Base-by-base conservation (phyloP, 805 yeast species). In the Candida suzukii region DNA sequence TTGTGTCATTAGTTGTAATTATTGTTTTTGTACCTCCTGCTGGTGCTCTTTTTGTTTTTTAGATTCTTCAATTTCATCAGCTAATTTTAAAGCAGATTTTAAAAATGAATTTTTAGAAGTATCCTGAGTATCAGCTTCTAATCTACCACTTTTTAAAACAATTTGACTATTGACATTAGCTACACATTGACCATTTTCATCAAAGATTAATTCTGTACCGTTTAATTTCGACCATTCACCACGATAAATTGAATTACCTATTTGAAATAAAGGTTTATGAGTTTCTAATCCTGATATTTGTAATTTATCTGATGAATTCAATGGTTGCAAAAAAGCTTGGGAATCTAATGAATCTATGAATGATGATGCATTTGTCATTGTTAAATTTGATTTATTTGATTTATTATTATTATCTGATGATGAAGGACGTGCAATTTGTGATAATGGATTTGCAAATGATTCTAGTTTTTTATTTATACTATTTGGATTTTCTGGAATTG, bases 191-290 rank as follows among this genome's bases (percentile, higher is more conserved):
- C 67, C 68, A 39, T 54, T 56, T 38, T 64, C 68, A 41, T 64
- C 57, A 46, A 62, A 61, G 1, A 63, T 57, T 33, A 64, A 38
- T 39, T 64, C 96, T 0, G 95, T 83, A 0, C 98, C 98, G 1
- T 86, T 80, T 3, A 87, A 60, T 41, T 74, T 74, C 34, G 72
- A 69, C 96, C 97, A 90, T 19, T 68, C 64, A 2, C 95, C 93
- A 58, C 78, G 76, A 56, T 78, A 87, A 4, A 86, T 60, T 30
- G 72, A 67, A 39, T 73, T 71, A 32, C 82, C 81, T 13, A 78
- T 63, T 50, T 74, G 77, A 35, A 80, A 67, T 18, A 80, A 53
- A 5, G 90, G 88, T 26, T 62, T 61, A 18, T 68, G 67, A 12
- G 70, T 63, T 18, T 78, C 75, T 21, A 83, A 54, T 0, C 83